Conservation (phyloP, 495 filamentous ascomycete species). For the Bathelium albidoporum region DNA sequence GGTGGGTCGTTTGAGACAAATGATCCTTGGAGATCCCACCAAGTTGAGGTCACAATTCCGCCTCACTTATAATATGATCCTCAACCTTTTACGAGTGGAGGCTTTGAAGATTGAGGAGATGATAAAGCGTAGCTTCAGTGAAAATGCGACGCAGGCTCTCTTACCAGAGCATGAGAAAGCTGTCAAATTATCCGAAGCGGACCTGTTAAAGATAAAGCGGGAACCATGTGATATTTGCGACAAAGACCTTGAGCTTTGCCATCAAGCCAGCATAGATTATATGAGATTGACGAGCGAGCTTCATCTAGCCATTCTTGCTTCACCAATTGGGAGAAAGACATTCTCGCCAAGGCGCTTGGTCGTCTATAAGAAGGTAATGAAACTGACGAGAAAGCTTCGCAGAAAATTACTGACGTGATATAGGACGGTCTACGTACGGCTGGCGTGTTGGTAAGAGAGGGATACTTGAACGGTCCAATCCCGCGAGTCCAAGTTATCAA, state of each 20-base stretch:
- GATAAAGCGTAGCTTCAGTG: constrained; percentile 98
- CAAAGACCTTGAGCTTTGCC: constrained; percentile 63
- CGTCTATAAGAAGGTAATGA: constrained; percentile 52
- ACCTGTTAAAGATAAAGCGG: constrained; percentile 78
- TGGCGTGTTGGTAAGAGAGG: constrained; percentile 70
- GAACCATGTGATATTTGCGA: constrained; percentile 79
- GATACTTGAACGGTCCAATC: constrained; percentile 45
- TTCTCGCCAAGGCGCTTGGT: constrained; percentile 64
- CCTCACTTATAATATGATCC: constrained; percentile 98
- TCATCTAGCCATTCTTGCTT: constrained; percentile 56
- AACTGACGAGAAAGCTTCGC: background rate
- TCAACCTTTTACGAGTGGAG: constrained; percentile 90
- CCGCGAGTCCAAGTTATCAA: constrained; percentile 69
- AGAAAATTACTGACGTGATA: constrained; percentile 25
- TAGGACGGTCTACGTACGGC: constrained; percentile 69
- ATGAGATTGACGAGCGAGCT: constrained; percentile 62
- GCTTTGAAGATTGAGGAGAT: constrained; percentile 98
- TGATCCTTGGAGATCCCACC: constrained; percentile 93
- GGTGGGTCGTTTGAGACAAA: constrained; percentile 65
- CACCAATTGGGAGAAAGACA: constrained; percentile 70
- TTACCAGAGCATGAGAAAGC: constrained; percentile 91
- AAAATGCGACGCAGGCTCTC: constrained; percentile 94
- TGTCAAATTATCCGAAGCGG: constrained; percentile 84
- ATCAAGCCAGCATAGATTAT: constrained; percentile 69
- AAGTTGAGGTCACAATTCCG: constrained; percentile 94